Evolutionary conservation across 345 rosid genomes (phyloP).

Genomic region (Acer negundo): DNA sequence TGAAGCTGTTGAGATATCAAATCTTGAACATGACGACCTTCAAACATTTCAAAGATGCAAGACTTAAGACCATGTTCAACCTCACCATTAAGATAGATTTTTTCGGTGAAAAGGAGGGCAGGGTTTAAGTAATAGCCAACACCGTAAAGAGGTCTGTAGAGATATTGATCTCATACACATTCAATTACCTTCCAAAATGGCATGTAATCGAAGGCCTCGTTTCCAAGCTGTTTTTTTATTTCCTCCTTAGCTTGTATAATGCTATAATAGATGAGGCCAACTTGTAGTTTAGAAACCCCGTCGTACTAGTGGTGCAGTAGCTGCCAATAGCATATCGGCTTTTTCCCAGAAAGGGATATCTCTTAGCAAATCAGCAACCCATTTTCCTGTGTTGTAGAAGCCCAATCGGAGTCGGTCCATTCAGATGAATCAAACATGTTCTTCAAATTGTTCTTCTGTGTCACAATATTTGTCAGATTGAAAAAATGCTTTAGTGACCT

Average conservation of each 20-base stretch:
- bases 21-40: neutral
- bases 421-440: conserved; percentile 38
- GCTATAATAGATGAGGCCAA: neutral
- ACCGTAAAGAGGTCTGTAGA: neutral
- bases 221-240: neutral
- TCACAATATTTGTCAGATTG: conserved; percentile 40
- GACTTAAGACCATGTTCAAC: neutral
- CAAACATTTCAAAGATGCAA: neutral
- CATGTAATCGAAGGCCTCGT: neutral
- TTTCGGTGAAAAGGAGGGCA: neutral
- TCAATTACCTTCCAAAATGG: neutral
- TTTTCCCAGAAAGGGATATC: neutral
- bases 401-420: conserved; percentile 37
- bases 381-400: conserved; percentile 27
- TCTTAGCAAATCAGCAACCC: neutral
- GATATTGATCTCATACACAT: neutral
- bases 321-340: too few species aligned
- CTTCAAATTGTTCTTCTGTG: conserved; percentile 38
- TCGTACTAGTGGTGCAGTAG: neutral
- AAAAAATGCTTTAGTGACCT: conserved; percentile 36
- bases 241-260: neutral
- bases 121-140: neutral
- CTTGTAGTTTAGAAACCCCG: too few species aligned
- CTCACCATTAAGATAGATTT: neutral
- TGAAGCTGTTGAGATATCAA: neutral